phyloP scores from a whole-genome alignment of 2,329 filamentous ascomycete genomes.

The Blumeria graminis region DNA sequence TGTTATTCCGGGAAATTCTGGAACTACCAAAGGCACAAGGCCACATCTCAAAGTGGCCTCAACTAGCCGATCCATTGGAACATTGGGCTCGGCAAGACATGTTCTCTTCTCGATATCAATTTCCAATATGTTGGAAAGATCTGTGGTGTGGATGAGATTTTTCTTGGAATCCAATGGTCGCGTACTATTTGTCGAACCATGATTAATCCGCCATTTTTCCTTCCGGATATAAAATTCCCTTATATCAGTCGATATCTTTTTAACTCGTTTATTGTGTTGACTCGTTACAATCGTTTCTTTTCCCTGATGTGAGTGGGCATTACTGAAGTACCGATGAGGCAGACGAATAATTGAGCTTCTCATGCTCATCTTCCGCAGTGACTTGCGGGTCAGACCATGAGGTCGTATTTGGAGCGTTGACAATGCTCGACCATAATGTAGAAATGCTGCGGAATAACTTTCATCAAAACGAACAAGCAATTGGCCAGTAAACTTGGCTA shows the following conservation, averaged over 20 bases:
- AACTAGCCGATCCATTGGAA: constrained; percentile 40
- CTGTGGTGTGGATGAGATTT: constrained; percentile 23
- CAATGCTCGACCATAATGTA: too few relatives aligned
- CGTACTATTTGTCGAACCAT: constrained; percentile 31
- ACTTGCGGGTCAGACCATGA: too few relatives aligned
- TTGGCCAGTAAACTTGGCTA: too few relatives aligned
- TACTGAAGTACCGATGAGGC: too few relatives aligned
- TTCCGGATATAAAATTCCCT: constrained; percentile 22
- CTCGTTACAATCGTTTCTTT: constrained; percentile 4
- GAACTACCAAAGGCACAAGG: constrained; percentile 38
- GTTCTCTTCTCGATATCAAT: constrained; percentile 20
- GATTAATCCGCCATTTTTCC: constrained; percentile 28
- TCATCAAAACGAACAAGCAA: too few relatives aligned
- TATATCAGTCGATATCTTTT: constrained; percentile 21
- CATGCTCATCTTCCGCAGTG: too few relatives aligned
- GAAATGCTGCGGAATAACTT: too few relatives aligned
- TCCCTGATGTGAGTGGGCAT: neutral
- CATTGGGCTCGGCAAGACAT: constrained; percentile 39
- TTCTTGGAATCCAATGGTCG: constrained; percentile 19
- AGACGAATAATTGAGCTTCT: too few relatives aligned
- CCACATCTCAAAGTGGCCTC: constrained; percentile 28
- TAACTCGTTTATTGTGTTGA: constrained; percentile 20
- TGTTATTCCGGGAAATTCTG: constrained; percentile 49
- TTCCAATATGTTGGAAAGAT: constrained; percentile 21
- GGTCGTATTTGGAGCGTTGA: too few relatives aligned